These are phyloP conservation scores for Coemansia sp. DNA, from an alignment of 192 early-diverging fungal species.

Conservation along the genomic window DNA sequence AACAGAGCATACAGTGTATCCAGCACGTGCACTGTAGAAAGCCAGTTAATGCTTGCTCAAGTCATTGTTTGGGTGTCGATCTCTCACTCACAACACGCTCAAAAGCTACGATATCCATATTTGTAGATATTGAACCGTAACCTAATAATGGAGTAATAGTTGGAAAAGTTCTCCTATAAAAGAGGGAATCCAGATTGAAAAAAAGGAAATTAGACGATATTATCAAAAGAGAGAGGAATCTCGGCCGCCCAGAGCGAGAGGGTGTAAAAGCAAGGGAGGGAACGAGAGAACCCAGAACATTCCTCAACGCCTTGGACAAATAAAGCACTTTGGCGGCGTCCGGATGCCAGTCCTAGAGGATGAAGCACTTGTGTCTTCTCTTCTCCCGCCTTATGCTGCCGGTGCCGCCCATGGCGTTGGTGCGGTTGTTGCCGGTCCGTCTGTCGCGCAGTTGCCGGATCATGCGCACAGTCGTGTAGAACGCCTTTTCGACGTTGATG, in stretches of 20 bases:
- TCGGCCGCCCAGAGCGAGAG: not conserved
- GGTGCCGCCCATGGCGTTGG: constrained; percentile 18
- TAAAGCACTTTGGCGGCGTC: not conserved
- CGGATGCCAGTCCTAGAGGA: constrained; percentile 26
- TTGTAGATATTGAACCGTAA: not conserved
- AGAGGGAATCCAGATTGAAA: not conserved
- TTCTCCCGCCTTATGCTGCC: constrained; percentile 45
- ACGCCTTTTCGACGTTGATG: constrained; percentile 91
- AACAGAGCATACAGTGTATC: not conserved
- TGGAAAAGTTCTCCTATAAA: not conserved
- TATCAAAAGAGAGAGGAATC: constrained; percentile 10
- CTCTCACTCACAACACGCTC: not conserved
- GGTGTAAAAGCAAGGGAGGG: not conserved
- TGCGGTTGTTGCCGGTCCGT: constrained; percentile 36
- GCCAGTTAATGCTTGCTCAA: not conserved
- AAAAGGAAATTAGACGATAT: constrained; percentile 10
- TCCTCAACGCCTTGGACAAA: not conserved
- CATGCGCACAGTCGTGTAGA: constrained; percentile 79
- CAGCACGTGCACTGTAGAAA: constrained; percentile 1
- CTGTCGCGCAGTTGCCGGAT: constrained; percentile 61
- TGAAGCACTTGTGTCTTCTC: constrained; percentile 49
- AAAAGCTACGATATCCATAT: not conserved
- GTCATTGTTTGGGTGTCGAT: not conserved
- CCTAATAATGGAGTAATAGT: constrained; percentile 8
- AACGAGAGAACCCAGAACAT: not conserved